Evolutionary conservation across 371 early-diverging fungal species (phyloP), one percentile per base, ranked within the genome.

Genomic region (Capniomyces stellatus): DNA sequence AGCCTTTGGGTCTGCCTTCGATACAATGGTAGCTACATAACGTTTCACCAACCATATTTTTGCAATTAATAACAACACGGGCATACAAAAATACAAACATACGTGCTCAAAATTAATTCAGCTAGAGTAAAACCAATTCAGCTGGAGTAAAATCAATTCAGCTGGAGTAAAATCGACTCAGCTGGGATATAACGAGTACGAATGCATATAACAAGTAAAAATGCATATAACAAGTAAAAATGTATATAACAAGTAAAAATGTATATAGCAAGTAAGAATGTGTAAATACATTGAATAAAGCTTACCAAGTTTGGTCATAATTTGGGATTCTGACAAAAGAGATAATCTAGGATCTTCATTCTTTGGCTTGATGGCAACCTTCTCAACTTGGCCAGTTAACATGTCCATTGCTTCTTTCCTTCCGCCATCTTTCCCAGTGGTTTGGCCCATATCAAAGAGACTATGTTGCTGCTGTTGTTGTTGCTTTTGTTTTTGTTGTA

Each of bases 281-380:
- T n/a, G n/a, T n/a, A n/a, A n/a, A n/a, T n/a, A n/a, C n/a, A n/a
- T 44, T 19, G 30, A 23, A 27, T 28, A 40, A 48, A 87, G 25
- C 46, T 27, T 27, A n/a, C 23, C 27, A 27, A 48, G 66, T 61
- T 78, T 83, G 48, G 85, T 84, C 92, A 93, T 92, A 47, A 92
- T 81, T 64, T 95, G 88, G 19, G 81, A 68, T 62, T 92, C 91
- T 2, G 88, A 77, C 81, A 90, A 74, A 30, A 85, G 86, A 46
- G 86, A 86, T 58, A 87, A 72, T 54, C 85, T 72, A 52, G 76
- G 35, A 6, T 35, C 35, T 65, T 81, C 78, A 64, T 61, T 64
- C 41, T 61, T 57, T 48, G 63, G 57, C 49, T 69, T 64, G 29
- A 63, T 52, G 41, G 62, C 51, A 19, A 55, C 23, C 21, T 35